Percentiles rank a stretch among this genome's conserved stretches.
Conservation (phyloP, 306 rosid species). For the Cucurbita pepo region DNA sequence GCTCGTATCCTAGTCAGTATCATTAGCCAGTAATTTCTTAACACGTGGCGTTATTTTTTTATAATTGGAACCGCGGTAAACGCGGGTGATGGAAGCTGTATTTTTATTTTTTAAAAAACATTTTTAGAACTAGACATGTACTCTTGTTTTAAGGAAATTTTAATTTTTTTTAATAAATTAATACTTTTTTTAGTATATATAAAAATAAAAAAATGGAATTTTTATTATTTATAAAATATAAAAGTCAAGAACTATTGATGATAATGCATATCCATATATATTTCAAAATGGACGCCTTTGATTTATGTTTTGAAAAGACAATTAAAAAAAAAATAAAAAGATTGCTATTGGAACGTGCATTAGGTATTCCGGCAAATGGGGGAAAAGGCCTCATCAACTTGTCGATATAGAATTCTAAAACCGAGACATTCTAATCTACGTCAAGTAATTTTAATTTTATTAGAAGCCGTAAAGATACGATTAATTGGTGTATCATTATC, state of each 20-base stretch:
- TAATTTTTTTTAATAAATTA: no score
- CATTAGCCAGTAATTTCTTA: background rate
- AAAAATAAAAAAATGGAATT: background rate
- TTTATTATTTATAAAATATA: background rate
- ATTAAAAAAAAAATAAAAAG: no score
- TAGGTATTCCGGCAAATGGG: background rate
- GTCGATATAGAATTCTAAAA: background rate
- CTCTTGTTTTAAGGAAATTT: no score
- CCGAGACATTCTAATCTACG: no score
- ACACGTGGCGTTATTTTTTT: background rate
- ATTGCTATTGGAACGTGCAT: background rate
- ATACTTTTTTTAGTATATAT: background rate
- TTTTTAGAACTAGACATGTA: background rate
- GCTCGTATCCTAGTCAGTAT: background rate
- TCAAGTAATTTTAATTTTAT: no score
- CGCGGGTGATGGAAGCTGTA: constrained; percentile 11
- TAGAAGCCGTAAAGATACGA: no score
- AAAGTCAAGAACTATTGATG: background rate
- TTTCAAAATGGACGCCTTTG: background rate
- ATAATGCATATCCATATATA: background rate
- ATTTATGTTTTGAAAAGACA: background rate
- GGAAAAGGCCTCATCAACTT: background rate
- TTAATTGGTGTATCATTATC: no score
- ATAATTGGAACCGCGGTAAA: constrained; percentile 10
- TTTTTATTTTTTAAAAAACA: background rate